Evolutionary conservation across 192 early-diverging fungal species (phyloP), one percentile per base, ranked within the genome.

Genomic region (Paraglomus brasilianum): DNA sequence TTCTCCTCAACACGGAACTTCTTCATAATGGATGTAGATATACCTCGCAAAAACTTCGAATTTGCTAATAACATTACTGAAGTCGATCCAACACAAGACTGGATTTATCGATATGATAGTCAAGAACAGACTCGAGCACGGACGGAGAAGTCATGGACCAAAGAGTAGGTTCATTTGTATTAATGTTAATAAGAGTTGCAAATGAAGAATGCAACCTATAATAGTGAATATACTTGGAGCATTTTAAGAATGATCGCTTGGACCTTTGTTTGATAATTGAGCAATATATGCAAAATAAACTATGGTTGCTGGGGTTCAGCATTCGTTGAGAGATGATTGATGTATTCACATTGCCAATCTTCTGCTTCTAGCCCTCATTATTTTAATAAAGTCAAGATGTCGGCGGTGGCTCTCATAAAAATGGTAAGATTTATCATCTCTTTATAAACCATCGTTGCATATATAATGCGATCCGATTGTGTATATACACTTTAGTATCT

Each of bases 371-470:
- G 89, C 76, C 88, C 90, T 72, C 87, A 93, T 61, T 84, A 94
- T 69, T 96, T 91, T 78, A 92, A 86, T 45, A 82, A 90, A 78
- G 90, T 97, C 36, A 87, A 93, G 62, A 92, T 98, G 38, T 97
- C 95, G 17, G 95, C 95, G 2, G 87, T 97, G 36, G 97, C 97
- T 5, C 74, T 98, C 73, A 94, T 98, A 70, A 98, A 98, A 70
- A 98, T 98, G 95, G 95, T 95, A 76, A 51, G 24, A 66, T 30
- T 3, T 30, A 30, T 30, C 30, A 30, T 30, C 30, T 30, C 30
- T 30, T 30, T 30, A 3, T 3, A 30, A 30, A 30, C 30, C 1
- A 30, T 30, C 1, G 30, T 30, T 30, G 30, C 3, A 30, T 30
- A 11, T 44, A 53, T 41, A 30, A 76, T 21, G 39, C 14, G 24